phyloP scores from a whole-genome alignment of 768 basidiomycete species.

The Podaxis sp. region DNA sequence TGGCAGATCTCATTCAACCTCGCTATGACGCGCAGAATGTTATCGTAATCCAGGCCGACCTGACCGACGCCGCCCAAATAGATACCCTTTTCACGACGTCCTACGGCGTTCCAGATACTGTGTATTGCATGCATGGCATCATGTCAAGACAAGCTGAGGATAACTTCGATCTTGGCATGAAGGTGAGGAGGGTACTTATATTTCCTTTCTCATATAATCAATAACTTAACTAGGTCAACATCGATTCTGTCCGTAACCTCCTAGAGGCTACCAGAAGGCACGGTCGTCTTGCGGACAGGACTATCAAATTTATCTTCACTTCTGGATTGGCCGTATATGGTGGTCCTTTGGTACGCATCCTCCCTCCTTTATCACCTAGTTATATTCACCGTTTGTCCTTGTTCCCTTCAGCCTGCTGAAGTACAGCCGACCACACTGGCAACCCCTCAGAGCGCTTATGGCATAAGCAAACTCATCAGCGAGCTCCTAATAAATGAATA shows the following conservation, averaged over 20 bases:
- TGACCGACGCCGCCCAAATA: slow-evolving; percentile 34
- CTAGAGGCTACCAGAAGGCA: slow-evolving; percentile 36
- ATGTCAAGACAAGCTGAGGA: slow-evolving; percentile 65
- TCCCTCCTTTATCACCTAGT: neutral
- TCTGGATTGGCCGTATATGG: slow-evolving; percentile 62
- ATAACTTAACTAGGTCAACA: slow-evolving; percentile 39
- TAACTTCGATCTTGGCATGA: slow-evolving; percentile 54
- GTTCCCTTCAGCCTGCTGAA: slow-evolving; percentile 32
- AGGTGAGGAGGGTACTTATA: slow-evolving; percentile 23
- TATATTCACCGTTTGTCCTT: neutral
- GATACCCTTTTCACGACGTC: slow-evolving; percentile 37
- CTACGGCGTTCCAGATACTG: slow-evolving; percentile 38
- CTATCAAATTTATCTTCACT: slow-evolving; percentile 55
- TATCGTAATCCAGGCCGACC: slow-evolving; percentile 36
- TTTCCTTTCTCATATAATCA: neutral
- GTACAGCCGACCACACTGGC: slow-evolving; percentile 48
- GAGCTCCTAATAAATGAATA: slow-evolving; percentile 62
- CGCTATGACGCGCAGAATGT: slow-evolving; percentile 29
- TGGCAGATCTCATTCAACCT: slow-evolving; percentile 47
- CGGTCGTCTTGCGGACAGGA: slow-evolving; percentile 15
- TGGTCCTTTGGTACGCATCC: slow-evolving; percentile 39
- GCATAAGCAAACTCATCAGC: slow-evolving; percentile 52
- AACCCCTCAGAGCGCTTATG: slow-evolving; percentile 55
- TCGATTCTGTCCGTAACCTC: slow-evolving; percentile 51
- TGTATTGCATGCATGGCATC: slow-evolving; percentile 55